These are phyloP conservation scores for Colletotrichum sp. DNA, from an alignment of 2,329 filamentous ascomycete species.

Conservation along the genomic window DNA sequence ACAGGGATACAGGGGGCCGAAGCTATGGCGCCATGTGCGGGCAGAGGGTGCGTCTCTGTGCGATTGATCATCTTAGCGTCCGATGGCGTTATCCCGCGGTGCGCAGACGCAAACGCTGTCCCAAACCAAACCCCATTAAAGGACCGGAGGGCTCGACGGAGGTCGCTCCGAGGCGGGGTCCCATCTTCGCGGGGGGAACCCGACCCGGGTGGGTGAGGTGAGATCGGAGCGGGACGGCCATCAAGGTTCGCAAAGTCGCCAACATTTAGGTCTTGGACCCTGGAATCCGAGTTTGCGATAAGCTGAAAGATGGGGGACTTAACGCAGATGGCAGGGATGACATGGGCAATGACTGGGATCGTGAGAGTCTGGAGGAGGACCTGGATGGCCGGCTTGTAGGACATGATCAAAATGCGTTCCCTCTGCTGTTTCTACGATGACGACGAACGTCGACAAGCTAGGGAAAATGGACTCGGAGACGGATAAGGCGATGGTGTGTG, in stretches of 20 bases:
- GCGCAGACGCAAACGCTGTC: not conserved
- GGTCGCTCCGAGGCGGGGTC: not conserved
- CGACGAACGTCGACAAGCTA: not conserved
- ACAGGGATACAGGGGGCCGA: not conserved
- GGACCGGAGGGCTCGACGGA: not conserved
- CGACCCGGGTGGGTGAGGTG: not conserved
- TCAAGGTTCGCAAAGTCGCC: not conserved
- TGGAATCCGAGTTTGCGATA: not conserved
- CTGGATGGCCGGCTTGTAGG: not conserved
- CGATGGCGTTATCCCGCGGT: slow-evolving; percentile 14
- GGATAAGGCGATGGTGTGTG: slow-evolving; percentile 1
- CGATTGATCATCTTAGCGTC: slow-evolving; percentile 13
- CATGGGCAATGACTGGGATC: not conserved
- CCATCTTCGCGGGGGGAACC: not conserved
- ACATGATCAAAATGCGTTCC: not conserved
- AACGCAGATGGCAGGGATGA: not conserved
- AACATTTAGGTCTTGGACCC: not conserved
- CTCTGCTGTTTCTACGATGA: not conserved
- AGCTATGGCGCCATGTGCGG: not conserved
- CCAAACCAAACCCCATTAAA: not conserved
- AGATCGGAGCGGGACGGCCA: not conserved
- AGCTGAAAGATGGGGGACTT: not conserved
- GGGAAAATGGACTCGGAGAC: not conserved
- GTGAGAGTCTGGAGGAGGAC: not conserved
- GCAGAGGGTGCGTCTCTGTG: not conserved